Percentiles rank a stretch among this genome's conserved stretches.
These are phyloP conservation scores for Barnettozyma botsteinii DNA, from an alignment of 805 yeast genomes.

Conservation along the genomic window DNA sequence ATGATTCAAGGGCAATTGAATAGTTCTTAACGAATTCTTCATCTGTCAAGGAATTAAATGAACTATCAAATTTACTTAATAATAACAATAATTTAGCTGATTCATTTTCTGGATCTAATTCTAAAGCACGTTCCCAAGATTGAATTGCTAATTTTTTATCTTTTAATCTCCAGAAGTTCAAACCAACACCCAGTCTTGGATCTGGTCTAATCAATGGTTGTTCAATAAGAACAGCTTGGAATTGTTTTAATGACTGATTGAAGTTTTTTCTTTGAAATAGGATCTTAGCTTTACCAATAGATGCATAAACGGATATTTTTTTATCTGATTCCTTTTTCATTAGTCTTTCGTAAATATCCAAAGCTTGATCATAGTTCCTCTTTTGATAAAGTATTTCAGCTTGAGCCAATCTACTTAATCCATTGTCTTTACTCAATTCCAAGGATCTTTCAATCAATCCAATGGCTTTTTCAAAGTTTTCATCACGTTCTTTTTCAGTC, in stretches of 20 bases:
- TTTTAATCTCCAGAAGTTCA: conserved; percentile 86
- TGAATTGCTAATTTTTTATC: conserved; percentile 68
- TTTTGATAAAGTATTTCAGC: conserved; percentile 58
- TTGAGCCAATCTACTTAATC: conserved; percentile 54
- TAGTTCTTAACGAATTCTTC: conserved; percentile 59
- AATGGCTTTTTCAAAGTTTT: conserved; percentile 36
- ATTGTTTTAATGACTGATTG: conserved; percentile 66
- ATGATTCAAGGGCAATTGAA: conserved; percentile 47
- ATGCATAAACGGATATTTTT: conserved; percentile 64
- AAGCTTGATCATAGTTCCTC: conserved; percentile 64
- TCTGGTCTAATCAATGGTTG: conserved; percentile 83
- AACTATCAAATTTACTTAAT: conserved; percentile 60
- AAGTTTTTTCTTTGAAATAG: conserved; percentile 68
- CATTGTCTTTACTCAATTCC: conserved; percentile 38
- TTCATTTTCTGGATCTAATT: conserved; percentile 53
- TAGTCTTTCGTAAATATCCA: conserved; percentile 60
- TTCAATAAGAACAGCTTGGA: conserved; percentile 73
- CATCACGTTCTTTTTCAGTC: conserved; percentile 24
- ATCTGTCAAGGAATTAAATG: conserved; percentile 49
- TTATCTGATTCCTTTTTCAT: conserved; percentile 40
- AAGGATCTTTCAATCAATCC: conserved; percentile 43
- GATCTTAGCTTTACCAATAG: conserved; percentile 80
- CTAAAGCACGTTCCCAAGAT: conserved; percentile 79
- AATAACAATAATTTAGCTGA: conserved; percentile 63
- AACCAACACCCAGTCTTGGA: conserved; percentile 90